These are phyloP conservation scores for Bjerkandera adusta DNA, from an alignment of 1,284 basidiomycete species.

Conservation along the genomic window DNA sequence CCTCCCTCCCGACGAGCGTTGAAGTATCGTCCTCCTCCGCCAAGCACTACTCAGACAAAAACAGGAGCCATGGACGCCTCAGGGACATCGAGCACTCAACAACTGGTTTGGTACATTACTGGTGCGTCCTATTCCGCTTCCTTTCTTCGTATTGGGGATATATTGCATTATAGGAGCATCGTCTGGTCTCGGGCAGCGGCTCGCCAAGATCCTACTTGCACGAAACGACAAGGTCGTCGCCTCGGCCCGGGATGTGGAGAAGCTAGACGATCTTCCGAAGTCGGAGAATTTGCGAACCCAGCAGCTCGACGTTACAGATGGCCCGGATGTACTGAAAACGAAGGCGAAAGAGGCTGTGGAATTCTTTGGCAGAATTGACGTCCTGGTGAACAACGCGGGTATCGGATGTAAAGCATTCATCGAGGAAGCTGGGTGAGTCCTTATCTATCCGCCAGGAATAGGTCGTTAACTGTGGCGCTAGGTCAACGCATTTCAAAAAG, in stretches of 20 bases:
- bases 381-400: conserved; percentile 57
- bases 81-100: neutral
- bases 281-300: conserved; percentile 26
- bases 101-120: conserved; percentile 14
- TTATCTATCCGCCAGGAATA: no score
- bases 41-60: no score
- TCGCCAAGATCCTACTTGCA: conserved; percentile 28
- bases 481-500: conserved; percentile 18
- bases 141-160: no score
- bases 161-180: conserved; percentile 22
- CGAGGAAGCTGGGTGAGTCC: conserved; percentile 32
- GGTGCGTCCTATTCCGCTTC: neutral
- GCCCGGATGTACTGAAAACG: conserved; percentile 25
- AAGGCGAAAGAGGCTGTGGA: conserved; percentile 38
- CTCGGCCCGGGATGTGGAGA: conserved; percentile 31
- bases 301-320: conserved; percentile 35
- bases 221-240: conserved; percentile 36
- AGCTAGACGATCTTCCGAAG: conserved; percentile 25
- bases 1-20: no score
- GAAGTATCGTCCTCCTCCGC: no score
- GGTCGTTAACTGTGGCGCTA: no score
- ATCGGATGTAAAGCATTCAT: conserved; percentile 23
- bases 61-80: no score
- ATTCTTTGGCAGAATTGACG: conserved; percentile 49
- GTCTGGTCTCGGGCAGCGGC: conserved; percentile 33